phyloP scores from a whole-genome alignment of 192 early-diverging fungal species.

The Podochytrium sp. region DNA sequence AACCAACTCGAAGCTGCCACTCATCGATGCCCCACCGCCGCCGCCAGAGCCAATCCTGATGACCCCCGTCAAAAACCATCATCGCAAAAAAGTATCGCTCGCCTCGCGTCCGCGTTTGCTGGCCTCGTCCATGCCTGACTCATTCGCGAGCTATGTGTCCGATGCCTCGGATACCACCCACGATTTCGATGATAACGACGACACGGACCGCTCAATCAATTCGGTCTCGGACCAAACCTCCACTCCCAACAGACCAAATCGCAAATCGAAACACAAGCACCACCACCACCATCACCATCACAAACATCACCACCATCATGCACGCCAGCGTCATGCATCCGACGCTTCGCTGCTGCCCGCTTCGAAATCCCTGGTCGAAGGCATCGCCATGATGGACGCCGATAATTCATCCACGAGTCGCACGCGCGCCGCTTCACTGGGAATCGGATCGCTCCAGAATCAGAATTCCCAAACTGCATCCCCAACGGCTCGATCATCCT shows the following conservation, averaged over 20 bases:
- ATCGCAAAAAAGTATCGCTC: too few relatives aligned
- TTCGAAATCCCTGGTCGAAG: not conserved
- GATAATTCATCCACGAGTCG: not conserved
- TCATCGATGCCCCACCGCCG: not conserved
- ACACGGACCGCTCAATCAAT: too few relatives aligned
- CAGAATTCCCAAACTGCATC: too few relatives aligned
- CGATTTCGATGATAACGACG: too few relatives aligned
- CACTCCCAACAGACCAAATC: not conserved
- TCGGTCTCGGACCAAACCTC: too few relatives aligned
- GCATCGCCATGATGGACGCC: too few relatives aligned
- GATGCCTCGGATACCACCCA: not conserved
- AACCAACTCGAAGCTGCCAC: not conserved
- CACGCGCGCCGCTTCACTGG: conserved; percentile 9
- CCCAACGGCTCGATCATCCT: too few relatives aligned
- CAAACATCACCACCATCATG: not conserved
- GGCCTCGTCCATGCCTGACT: not conserved
- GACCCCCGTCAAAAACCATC: too few relatives aligned
- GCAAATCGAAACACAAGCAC: conserved; percentile 5
- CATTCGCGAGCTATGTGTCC: not conserved
- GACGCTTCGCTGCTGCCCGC: conserved; percentile 8
- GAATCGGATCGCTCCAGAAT: not conserved
- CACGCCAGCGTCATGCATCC: conserved; percentile 15
- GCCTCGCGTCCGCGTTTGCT: too few relatives aligned
- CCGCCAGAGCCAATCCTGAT: not conserved
- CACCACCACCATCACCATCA: conserved; percentile 1